Evolutionary conservation across 495 filamentous ascomycete species (phyloP).

Genomic region (Hypoxylon intermedium): DNA sequence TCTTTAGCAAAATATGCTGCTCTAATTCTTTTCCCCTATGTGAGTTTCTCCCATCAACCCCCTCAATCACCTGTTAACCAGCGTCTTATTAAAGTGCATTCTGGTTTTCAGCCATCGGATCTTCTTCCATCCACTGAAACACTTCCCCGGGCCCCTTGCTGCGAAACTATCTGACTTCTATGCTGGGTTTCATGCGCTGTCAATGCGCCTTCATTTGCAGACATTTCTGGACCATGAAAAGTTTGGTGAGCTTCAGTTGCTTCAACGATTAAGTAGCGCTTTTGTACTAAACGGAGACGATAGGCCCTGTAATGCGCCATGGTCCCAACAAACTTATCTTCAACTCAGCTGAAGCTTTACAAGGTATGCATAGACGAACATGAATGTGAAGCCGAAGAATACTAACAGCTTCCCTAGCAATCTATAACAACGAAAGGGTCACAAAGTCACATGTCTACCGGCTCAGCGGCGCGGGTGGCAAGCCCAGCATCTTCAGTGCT

Average conservation of each 20-base stretch:
- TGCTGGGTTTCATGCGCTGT: constrained; percentile 48
- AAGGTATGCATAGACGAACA: constrained; percentile 30
- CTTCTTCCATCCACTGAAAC: constrained; percentile 43
- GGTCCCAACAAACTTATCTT: constrained; percentile 60
- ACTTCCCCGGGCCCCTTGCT: constrained; percentile 60
- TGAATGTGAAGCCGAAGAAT: no score
- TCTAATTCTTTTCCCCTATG: background rate
- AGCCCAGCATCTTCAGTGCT: constrained; percentile 12
- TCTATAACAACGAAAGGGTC: constrained; percentile 57
- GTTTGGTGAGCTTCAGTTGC: constrained; percentile 41
- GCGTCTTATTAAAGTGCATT: constrained; percentile 5
- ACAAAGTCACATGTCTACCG: constrained; percentile 45
- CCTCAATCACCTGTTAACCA: background rate
- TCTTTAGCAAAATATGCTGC: background rate
- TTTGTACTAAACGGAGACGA: background rate
- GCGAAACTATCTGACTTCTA: constrained; percentile 53
- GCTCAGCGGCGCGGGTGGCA: background rate
- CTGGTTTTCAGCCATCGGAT: constrained; percentile 20
- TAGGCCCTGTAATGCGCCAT: constrained; percentile 45
- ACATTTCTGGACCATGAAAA: constrained; percentile 48
- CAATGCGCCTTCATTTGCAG: constrained; percentile 49
- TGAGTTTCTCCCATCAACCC: background rate
- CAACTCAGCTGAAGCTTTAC: constrained; percentile 50
- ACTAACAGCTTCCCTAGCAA: constrained; percentile 46
- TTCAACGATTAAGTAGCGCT: background rate